Percentiles rank a stretch among this genome's conserved stretches.
Conservation (phyloP, 495 filamentous ascomycete species). For the Penicillium macrosclerotiorum region DNA sequence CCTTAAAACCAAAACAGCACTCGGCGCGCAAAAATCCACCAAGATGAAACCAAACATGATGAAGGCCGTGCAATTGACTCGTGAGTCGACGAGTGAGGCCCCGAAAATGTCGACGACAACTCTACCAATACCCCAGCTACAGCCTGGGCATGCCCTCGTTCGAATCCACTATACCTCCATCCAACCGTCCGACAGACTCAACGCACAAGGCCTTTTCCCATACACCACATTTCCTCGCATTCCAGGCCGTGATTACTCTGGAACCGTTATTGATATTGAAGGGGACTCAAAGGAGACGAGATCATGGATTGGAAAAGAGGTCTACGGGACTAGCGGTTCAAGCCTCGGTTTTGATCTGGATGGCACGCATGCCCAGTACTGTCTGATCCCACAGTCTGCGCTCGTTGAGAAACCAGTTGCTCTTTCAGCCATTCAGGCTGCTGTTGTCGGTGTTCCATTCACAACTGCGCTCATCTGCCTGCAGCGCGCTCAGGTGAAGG, state of each 20-base stretch:
- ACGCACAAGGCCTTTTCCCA: slow-evolving; percentile 35
- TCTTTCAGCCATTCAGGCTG: slow-evolving; percentile 15
- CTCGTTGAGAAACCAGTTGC: slow-evolving; percentile 15
- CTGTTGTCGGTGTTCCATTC: slow-evolving; percentile 21
- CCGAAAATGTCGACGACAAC: neutral
- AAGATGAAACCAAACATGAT: slow-evolving; percentile 4
- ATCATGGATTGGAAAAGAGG: slow-evolving; percentile 20
- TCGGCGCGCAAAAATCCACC: neutral
- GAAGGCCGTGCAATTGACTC: slow-evolving; percentile 15
- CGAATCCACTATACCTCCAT: slow-evolving; percentile 23
- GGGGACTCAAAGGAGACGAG: neutral
- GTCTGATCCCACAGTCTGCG: slow-evolving; percentile 8
- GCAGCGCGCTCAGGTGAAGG: slow-evolving; percentile 2
- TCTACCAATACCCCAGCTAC: slow-evolving; percentile 9
- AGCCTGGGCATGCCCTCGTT: slow-evolving; percentile 17
- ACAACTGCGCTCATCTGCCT: slow-evolving; percentile 18
- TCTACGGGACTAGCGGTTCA: slow-evolving; percentile 21
- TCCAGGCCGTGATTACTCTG: slow-evolving; percentile 37
- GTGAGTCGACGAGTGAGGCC: neutral
- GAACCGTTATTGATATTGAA: slow-evolving; percentile 12
- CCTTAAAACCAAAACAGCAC: neutral
- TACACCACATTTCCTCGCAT: slow-evolving; percentile 38
- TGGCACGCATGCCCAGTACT: slow-evolving; percentile 20
- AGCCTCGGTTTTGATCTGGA: slow-evolving; percentile 14
- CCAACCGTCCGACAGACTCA: slow-evolving; percentile 43